Base-by-base conservation (phyloP, 179 eudicot species). In the Drosera spatulata region DNA sequence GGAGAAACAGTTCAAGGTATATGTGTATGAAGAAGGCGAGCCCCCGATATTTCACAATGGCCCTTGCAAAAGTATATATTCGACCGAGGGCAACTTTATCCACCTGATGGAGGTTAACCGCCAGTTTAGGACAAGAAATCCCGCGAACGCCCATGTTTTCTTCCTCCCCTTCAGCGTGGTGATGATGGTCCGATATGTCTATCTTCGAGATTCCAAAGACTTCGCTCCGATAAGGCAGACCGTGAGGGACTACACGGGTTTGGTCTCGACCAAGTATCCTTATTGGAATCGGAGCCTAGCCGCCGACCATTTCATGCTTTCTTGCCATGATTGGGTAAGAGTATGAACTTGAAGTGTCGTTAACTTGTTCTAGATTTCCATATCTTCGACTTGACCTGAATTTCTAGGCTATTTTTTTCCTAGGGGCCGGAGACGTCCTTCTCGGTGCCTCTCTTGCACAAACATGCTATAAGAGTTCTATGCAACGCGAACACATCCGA, bases 291-390 rank as follows among this genome's bases (percentile, higher is more conserved):
- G 90, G 13, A 84, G 84, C 74, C 75, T 71, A 7, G 95, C 77
- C 2, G 79, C 85, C 0, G 95, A 86, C 61, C 95, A 86, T 70
- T 74, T 86, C 78, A 82, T 80, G 79, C 82, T 86, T 15, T 78
- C 95, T 69, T 86, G 95, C 65, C 95, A 86, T 63, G 95, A 86
- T 59, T 86, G 90, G 90, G 95, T 83, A 72, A 44, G 78, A 2
- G 33, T 9, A 4, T 15, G 12, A 47, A 46, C 10, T 51, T 2
- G 6, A 9, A 22, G 37, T 44, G 41, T 7, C 22, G 5, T 57
- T 1, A 14, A 54, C 33, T 52, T 52, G 9, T 57, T 42, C 14
- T 38, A 38, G 33, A 56, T 2, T 22, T 22, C 33, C 33, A 22
- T 22, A 22, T 22, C 33, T 22, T 22, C 33, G 33, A 22, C 33